Evolutionary conservation across 768 basidiomycete species (phyloP).

Genomic region (Neoboletus brunneissimus): DNA sequence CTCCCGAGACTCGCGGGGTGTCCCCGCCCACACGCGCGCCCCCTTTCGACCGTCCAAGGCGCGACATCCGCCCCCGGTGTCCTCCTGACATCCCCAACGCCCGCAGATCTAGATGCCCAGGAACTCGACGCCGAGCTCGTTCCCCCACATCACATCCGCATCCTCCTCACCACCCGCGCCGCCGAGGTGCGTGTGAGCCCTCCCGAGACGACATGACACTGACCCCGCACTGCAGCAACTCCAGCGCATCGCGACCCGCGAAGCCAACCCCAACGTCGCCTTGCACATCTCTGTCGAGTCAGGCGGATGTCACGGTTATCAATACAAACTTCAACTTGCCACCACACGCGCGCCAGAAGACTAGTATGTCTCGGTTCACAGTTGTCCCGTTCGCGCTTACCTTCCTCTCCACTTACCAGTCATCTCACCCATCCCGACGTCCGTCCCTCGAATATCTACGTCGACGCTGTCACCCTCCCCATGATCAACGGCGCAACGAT

Average conservation of each 20-base stretch:
- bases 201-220: background rate
- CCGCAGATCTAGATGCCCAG: slow-evolving; percentile 52
- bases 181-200: slow-evolving; percentile 53
- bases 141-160: slow-evolving; percentile 48
- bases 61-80: slow-evolving; percentile 16
- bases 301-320: slow-evolving; percentile 97
- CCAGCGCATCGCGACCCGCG: slow-evolving; percentile 48
- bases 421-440: slow-evolving; percentile 70
- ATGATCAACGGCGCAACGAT: slow-evolving; percentile 86
- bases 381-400: background rate
- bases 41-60: background rate
- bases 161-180: slow-evolving; percentile 69
- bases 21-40: background rate
- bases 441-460: slow-evolving; percentile 70
- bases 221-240: slow-evolving; percentile 61
- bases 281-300: slow-evolving; percentile 85
- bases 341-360: slow-evolving; percentile 64
- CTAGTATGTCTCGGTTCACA: slow-evolving; percentile 57
- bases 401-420: slow-evolving; percentile 42
- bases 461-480: slow-evolving; percentile 83
- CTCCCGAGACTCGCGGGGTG: background rate
- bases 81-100: slow-evolving; percentile 50
- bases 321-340: slow-evolving; percentile 88
- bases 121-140: slow-evolving; percentile 64
- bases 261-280: slow-evolving; percentile 61